Percentiles rank a stretch among this genome's conserved stretches.
phyloP scores from a whole-genome alignment of 148 eudicot genomes.

The Camellia japonica region DNA sequence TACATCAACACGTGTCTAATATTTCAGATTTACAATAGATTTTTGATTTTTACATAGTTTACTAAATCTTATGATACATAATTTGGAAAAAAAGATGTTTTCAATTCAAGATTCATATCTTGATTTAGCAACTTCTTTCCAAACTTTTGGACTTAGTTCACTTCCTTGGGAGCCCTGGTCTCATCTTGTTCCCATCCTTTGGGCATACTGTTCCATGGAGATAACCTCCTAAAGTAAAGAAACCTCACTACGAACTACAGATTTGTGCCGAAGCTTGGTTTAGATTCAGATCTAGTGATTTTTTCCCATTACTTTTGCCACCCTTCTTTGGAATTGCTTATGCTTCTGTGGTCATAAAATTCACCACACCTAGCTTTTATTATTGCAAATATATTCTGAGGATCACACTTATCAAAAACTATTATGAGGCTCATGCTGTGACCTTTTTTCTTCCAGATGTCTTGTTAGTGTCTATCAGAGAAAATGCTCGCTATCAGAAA shows the following conservation, averaged over 20 bases:
- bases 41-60: no score
- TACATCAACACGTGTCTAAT: no score
- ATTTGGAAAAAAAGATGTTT: no score
- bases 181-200: slow-evolving; percentile 7
- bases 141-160: neutral
- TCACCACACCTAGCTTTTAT: neutral
- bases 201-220: neutral
- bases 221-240: neutral
- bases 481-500: slow-evolving; percentile 44
- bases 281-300: neutral
- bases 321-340: neutral
- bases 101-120: no score
- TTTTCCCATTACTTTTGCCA: neutral
- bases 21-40: no score
- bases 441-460: slow-evolving; percentile 40
- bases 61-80: no score
- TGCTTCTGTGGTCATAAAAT: neutral
- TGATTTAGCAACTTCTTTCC: neutral
- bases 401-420: neutral
- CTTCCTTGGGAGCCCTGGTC: neutral
- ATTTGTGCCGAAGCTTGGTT: neutral
- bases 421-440: slow-evolving; percentile 1
- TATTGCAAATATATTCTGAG: neutral
- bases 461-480: slow-evolving; percentile 49
- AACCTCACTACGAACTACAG: neutral